Percentiles rank a stretch among this genome's conserved stretches.
Evolutionary conservation across 2,329 filamentous ascomycete species (phyloP).

Genomic region (Elsinoe ampelina): DNA sequence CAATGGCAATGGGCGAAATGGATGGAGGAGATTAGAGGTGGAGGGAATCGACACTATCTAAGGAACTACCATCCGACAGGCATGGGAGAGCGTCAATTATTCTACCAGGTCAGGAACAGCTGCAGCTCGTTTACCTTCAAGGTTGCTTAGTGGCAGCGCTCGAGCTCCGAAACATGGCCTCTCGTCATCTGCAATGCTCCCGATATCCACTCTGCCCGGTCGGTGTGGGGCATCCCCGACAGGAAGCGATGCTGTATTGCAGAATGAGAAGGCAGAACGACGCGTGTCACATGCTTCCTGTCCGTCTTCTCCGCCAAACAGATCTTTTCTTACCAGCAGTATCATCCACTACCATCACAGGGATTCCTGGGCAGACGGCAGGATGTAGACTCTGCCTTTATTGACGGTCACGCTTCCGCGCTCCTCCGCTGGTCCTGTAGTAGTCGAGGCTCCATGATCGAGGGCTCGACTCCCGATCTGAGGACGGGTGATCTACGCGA

Average conservation of each 20-base stretch:
- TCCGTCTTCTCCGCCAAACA: background rate
- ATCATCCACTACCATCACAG: too few species aligned
- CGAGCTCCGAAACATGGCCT: slow-evolving; percentile 9
- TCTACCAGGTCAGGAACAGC: background rate
- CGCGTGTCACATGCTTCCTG: background rate
- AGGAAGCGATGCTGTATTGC: background rate
- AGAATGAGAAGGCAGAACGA: background rate
- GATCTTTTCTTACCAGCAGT: background rate
- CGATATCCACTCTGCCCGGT: background rate
- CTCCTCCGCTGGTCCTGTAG: background rate
- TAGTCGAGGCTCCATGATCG: background rate
- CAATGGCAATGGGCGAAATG: background rate
- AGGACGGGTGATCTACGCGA: slow-evolving; percentile 12
- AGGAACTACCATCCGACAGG: background rate
- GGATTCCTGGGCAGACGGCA: slow-evolving; percentile 1
- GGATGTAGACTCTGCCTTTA: background rate
- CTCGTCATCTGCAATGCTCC: background rate
- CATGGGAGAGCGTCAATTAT: background rate
- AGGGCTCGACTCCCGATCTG: slow-evolving; percentile 9
- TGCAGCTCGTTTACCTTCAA: background rate
- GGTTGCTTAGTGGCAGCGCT: slow-evolving; percentile 2
- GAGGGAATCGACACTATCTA: background rate
- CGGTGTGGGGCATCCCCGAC: slow-evolving; percentile 1
- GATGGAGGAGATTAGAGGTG: background rate
- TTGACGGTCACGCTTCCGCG: background rate